phyloP scores from a whole-genome alignment of 2,329 filamentous ascomycete species.

The Fusarium scirpi region DNA sequence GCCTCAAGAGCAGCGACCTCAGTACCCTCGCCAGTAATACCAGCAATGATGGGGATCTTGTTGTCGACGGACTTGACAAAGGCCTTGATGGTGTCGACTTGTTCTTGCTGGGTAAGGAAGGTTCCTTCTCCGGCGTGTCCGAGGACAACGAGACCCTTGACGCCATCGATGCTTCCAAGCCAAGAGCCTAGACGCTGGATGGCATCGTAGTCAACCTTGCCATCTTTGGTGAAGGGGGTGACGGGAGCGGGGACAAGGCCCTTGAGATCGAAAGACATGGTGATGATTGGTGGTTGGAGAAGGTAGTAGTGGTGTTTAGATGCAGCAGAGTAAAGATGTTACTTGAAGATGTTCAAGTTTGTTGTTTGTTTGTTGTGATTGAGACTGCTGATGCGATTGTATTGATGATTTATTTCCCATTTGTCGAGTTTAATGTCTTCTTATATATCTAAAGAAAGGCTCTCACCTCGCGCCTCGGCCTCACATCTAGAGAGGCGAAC shows the following conservation, averaged over 20 bases:
- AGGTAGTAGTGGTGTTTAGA: neutral
- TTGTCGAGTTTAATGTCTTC: conserved; percentile 6
- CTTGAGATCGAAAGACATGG: conserved; percentile 58
- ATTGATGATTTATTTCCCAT: conserved; percentile 7
- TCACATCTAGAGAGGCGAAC: conserved; percentile 1
- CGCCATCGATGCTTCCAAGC: conserved; percentile 63
- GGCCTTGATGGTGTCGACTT: conserved; percentile 62
- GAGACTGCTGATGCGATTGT: neutral
- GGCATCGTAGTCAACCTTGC: conserved; percentile 62
- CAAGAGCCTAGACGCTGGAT: conserved; percentile 65
- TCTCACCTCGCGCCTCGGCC: conserved; percentile 16
- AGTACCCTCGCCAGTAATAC: conserved; percentile 65
- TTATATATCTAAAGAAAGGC: conserved; percentile 11
- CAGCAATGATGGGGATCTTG: conserved; percentile 64
- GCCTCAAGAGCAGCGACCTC: conserved; percentile 65
- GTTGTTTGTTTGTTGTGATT: neutral
- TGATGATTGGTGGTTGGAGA: conserved; percentile 6
- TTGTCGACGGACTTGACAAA: conserved; percentile 64
- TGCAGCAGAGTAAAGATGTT: neutral
- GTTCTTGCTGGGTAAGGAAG: conserved; percentile 63
- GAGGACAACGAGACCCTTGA: conserved; percentile 65
- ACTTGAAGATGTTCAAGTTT: neutral
- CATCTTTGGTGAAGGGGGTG: conserved; percentile 63
- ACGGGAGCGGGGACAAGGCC: conserved; percentile 64
- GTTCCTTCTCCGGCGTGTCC: conserved; percentile 67